phyloP scores from a whole-genome alignment of 345 rosid species.

The Sonneratia alba region DNA sequence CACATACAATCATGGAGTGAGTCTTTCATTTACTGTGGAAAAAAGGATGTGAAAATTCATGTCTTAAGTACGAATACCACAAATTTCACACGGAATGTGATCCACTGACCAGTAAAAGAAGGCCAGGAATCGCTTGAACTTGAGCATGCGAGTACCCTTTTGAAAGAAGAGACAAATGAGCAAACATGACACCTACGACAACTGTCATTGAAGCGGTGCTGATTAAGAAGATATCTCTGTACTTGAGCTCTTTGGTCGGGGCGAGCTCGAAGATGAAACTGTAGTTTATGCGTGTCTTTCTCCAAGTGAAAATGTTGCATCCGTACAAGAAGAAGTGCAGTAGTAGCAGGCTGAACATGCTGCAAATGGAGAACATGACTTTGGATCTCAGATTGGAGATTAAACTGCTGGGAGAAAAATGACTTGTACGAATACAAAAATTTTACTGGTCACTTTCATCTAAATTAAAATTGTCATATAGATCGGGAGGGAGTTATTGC shows the following conservation, averaged over 20 bases:
- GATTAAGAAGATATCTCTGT: constrained; percentile 81
- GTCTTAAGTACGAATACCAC: background rate
- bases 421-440: too few species aligned
- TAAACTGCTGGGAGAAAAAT: background rate
- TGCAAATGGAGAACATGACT: constrained; percentile 28
- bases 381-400: background rate
- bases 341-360: constrained; percentile 86
- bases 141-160: constrained; percentile 67
- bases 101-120: constrained; percentile 54
- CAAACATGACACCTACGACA: constrained; percentile 68
- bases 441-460: too few species aligned
- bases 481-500: constrained; percentile 8
- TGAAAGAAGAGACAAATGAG: constrained; percentile 60
- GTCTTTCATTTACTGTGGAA: background rate
- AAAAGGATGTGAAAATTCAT: background rate
- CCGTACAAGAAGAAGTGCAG: constrained; percentile 87
- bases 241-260: constrained; percentile 78
- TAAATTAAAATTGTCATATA: background rate
- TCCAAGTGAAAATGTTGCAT: constrained; percentile 92
- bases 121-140: constrained; percentile 86
- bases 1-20: constrained; percentile 3
- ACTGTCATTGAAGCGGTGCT: constrained; percentile 68
- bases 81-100: background rate
- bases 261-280: constrained; percentile 86
- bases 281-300: constrained; percentile 79